Base-by-base conservation (phyloP, 2,329 filamentous ascomycete species). In the Calonectria multiphialidica region DNA sequence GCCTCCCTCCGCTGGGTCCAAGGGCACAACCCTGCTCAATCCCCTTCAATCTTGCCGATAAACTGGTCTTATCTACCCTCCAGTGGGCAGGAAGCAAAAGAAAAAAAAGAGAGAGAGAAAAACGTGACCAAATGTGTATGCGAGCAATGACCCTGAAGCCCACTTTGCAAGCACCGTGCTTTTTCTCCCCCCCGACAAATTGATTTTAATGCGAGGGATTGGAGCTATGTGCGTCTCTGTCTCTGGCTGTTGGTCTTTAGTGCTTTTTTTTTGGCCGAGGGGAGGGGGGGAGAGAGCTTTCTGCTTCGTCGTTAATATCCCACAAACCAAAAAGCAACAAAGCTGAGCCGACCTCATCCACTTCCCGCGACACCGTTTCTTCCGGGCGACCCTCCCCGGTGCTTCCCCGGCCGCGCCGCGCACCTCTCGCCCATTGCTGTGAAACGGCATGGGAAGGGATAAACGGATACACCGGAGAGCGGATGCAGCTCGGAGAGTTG, bases 121-220 rank as follows among this genome's bases (percentile, higher is more conserved):
- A 79, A 79, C 78, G 78, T 79, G 78, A 79, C 78, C 70, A 63
- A 55, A 71, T 23, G 50, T 37, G 73, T 72, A 79, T 79, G 78
- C 78, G 75, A 79, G 76, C 74, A 65, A 79, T 78, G 73, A 30
- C 25, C 70, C 64, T 74, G 76, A 77, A 72, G 59, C 57, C 69
- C 76, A 69, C 71, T 73, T 23, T 67, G 49, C 40, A 21, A 61
- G 61, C 71, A 16, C 40, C 69, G 74, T 75, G 53, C 53, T 40
- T 25, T 37, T 16, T 30, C 9, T 37, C 21, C 16, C 13, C 35
- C 53, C 33, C 12, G 65, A 18, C 74, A 78, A 71, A 78, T 78
- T 78, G 76, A 76, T 77, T 71, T 30, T 65, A 75, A 74, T 70
- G 72, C 72, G 64, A 66, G 44, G 35, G 61, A 65, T 66, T 71